These are phyloP conservation scores for Myxozyma kluyveri DNA, from an alignment of 805 yeast species.

Conservation along the genomic window DNA sequence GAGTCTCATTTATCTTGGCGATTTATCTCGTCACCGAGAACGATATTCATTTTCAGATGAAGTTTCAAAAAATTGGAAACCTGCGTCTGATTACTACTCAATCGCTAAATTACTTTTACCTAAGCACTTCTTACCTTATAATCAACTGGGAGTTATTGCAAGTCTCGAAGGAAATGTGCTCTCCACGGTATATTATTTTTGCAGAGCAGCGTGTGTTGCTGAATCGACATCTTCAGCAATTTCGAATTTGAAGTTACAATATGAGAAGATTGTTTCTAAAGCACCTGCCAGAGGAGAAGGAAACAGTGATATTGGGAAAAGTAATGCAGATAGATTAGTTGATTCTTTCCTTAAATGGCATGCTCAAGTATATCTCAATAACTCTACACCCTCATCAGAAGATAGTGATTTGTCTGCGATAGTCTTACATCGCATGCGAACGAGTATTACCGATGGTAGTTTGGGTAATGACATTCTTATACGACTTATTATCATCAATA, in stretches of 20 bases:
- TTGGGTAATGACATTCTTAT: slow-evolving; percentile 16
- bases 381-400: background rate
- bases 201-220: slow-evolving; percentile 24
- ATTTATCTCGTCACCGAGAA: slow-evolving; percentile 31
- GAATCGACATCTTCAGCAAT: slow-evolving; percentile 26
- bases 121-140: slow-evolving; percentile 23
- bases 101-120: slow-evolving; percentile 30
- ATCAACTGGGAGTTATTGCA: slow-evolving; percentile 30
- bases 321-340: slow-evolving; percentile 1
- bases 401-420: background rate
- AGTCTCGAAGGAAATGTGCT: slow-evolving; percentile 19
- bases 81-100: slow-evolving; percentile 24
- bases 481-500: slow-evolving; percentile 13
- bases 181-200: slow-evolving; percentile 27
- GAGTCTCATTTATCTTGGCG: slow-evolving; percentile 29
- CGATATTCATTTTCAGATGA: slow-evolving; percentile 10
- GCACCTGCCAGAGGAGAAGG: slow-evolving; percentile 2
- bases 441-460: slow-evolving; percentile 3
- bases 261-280: slow-evolving; percentile 16
- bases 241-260: slow-evolving; percentile 26
- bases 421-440: slow-evolving; percentile 4
- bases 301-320: slow-evolving; percentile 3
- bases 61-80: slow-evolving; percentile 18
- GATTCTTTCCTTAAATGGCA: slow-evolving; percentile 18
- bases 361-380: slow-evolving; percentile 4